These are phyloP conservation scores for Pistacia vera DNA, from an alignment of 345 rosid species.

Conservation along the genomic window DNA sequence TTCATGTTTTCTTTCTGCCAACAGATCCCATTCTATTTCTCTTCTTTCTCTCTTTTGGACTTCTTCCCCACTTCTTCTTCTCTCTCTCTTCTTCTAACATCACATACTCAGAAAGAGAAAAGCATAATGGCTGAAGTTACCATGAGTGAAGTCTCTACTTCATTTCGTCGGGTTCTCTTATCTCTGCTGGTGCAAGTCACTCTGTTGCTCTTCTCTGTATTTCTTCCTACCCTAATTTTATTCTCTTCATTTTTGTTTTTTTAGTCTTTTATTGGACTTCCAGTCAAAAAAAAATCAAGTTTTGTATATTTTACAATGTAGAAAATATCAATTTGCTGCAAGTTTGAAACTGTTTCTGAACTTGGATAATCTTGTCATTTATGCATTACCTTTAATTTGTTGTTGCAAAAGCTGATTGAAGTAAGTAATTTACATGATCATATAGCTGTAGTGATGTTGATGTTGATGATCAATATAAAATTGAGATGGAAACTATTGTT, in stretches of 20 bases:
- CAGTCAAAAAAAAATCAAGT: no score
- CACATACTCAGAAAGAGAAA: no score
- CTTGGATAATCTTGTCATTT: background rate
- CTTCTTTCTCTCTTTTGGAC: no score
- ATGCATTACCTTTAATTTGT: background rate
- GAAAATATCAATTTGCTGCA: no score
- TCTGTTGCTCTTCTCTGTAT: constrained; percentile 91
- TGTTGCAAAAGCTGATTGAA: background rate
- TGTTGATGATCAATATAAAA: background rate
- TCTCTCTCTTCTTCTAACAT: no score
- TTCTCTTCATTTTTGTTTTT: background rate
- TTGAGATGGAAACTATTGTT: background rate
- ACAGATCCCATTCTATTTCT: no score
- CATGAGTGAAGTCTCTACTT: no score
- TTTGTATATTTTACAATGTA: no score
- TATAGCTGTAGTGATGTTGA: background rate
- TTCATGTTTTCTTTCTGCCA: no score
- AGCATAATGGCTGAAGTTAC: no score
- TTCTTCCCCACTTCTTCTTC: no score
- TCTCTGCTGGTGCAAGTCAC: constrained; percentile 98
- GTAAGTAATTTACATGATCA: background rate
- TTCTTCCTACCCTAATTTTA: background rate
- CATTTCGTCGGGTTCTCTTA: no score
- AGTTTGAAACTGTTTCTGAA: background rate
- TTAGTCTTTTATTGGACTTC: background rate